Conservation (phyloP, 2,329 filamentous ascomycete species). For the Fusarium mexicanum region DNA sequence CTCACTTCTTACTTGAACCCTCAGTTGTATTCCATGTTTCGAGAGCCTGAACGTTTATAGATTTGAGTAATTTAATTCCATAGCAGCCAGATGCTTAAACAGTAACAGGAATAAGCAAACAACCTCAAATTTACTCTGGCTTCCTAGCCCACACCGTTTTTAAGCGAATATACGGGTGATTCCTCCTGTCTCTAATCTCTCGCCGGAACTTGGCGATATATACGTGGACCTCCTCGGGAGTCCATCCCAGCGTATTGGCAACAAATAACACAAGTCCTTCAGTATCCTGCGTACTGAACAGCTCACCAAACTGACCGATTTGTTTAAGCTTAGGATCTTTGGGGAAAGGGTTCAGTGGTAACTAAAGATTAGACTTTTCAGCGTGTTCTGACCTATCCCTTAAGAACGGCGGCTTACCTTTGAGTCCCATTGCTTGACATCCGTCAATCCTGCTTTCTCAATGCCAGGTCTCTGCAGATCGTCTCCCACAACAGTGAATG, state of each 20-base stretch:
- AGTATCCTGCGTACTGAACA: slow-evolving; percentile 31
- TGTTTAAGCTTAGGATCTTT: slow-evolving; percentile 31
- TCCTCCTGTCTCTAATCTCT: slow-evolving; percentile 21
- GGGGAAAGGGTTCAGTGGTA: slow-evolving; percentile 26
- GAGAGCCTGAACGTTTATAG: not conserved
- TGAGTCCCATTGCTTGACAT: slow-evolving; percentile 30
- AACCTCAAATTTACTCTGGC: not conserved
- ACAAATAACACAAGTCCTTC: slow-evolving; percentile 30
- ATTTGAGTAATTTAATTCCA: not conserved
- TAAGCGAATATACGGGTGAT: slow-evolving; percentile 17
- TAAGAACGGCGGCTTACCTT: not conserved
- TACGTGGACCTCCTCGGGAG: slow-evolving; percentile 12
- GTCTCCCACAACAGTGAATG: slow-evolving; percentile 30
- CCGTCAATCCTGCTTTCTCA: slow-evolving; percentile 22
- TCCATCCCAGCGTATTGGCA: slow-evolving; percentile 29
- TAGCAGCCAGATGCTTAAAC: not conserved
- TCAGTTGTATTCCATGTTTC: not conserved
- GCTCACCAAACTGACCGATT: slow-evolving; percentile 31
- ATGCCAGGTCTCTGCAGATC: slow-evolving; percentile 11
- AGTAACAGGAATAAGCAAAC: not conserved
- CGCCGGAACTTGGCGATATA: slow-evolving; percentile 26
- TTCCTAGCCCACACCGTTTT: slow-evolving; percentile 16
- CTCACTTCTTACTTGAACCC: not conserved
- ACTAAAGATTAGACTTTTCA: not conserved
- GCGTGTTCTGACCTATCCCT: not conserved